A percentile compares a stretch with the other conserved stretches of the same genome.
phyloP scores from a whole-genome alignment of 257 asterid species.

The Eucommia ulmoides region DNA sequence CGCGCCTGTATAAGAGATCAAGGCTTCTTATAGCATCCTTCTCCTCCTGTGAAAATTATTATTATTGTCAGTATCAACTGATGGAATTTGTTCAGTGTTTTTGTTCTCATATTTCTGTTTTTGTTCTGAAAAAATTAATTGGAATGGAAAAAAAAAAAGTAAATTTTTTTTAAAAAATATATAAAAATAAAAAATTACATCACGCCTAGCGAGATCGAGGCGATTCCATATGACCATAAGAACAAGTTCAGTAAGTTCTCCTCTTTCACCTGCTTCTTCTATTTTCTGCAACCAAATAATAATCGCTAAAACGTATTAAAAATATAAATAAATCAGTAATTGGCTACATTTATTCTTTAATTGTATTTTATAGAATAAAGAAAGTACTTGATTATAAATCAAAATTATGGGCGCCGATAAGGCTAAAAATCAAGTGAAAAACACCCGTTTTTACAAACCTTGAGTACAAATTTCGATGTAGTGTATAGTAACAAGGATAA shows the following conservation, averaged over 20 bases:
- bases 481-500: too few relatives aligned
- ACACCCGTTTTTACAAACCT: too few relatives aligned
- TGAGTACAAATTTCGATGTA: too few relatives aligned
- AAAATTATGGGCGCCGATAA: too few relatives aligned
- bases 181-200: conserved; percentile 37
- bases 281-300: conserved; percentile 67
- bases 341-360: too few relatives aligned
- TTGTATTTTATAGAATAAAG: too few relatives aligned
- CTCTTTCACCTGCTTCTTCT: conserved; percentile 94
- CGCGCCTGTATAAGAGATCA: conserved; percentile 90
- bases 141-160: not conserved
- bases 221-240: conserved; percentile 88
- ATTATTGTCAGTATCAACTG: not conserved
- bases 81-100: too few relatives aligned
- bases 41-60: conserved; percentile 51
- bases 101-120: too few relatives aligned
- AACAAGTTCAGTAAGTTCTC: conserved; percentile 74
- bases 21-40: conserved; percentile 93
- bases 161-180: not conserved
- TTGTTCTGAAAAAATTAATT: not conserved
- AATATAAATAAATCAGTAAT: too few relatives aligned
- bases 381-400: too few relatives aligned
- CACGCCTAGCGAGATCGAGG: conserved; percentile 93
- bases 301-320: too few relatives aligned
- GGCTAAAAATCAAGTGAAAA: too few relatives aligned